Conservation (phyloP, 495 filamentous ascomycete genomes). For the Xylaria palmicola region DNA sequence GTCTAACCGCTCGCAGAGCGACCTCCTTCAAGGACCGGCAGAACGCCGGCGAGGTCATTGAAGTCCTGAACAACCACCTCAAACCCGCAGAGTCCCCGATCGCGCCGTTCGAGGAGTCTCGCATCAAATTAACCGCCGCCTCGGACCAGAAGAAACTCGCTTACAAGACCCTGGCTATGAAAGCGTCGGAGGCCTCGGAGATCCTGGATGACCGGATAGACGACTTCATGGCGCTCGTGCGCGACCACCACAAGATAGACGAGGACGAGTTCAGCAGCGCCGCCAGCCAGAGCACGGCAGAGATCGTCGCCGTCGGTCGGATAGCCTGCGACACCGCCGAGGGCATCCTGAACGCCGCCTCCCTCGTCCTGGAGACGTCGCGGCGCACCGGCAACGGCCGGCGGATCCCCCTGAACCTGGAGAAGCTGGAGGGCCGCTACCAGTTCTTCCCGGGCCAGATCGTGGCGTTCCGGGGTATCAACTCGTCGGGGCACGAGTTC, state of each 20-base stretch:
- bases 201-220: slow-evolving; percentile 95
- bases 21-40: slow-evolving; percentile 67
- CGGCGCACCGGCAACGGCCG: slow-evolving; percentile 78
- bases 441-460: slow-evolving; percentile 96
- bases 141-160: slow-evolving; percentile 85
- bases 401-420: slow-evolving; percentile 76
- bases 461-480: slow-evolving; percentile 80
- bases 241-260: slow-evolving; percentile 70
- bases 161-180: slow-evolving; percentile 92
- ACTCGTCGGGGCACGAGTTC: slow-evolving; percentile 83
- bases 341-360: slow-evolving; percentile 79
- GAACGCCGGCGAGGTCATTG: slow-evolving; percentile 76
- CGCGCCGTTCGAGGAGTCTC: slow-evolving; percentile 68
- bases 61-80: slow-evolving; percentile 79
- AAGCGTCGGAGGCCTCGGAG: slow-evolving; percentile 85
- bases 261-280: slow-evolving; percentile 87
- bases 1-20: slow-evolving; percentile 26
- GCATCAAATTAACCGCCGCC: slow-evolving; percentile 77
- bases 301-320: slow-evolving; percentile 85
- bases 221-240: slow-evolving; percentile 70
- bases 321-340: slow-evolving; percentile 84
- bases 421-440: slow-evolving; percentile 58
- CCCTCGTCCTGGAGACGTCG: slow-evolving; percentile 83
- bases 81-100: slow-evolving; percentile 65
- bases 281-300: slow-evolving; percentile 74